Evolutionary conservation across 108 stramenopile genomes (phyloP), one percentile per base, ranked within the genome.

Genomic region (Cyclotella sp.): DNA sequence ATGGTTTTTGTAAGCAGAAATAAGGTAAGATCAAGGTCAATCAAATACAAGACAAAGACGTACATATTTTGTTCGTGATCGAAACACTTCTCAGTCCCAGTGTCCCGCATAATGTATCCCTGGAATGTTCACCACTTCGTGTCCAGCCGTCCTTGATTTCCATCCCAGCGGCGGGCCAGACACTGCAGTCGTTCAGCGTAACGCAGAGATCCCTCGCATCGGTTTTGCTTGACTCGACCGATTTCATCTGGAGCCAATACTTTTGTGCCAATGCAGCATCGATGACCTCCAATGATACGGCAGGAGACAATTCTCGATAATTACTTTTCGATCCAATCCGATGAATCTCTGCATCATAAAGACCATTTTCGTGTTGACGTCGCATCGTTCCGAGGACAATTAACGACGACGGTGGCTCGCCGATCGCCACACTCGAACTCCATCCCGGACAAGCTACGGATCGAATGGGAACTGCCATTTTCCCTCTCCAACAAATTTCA

Each of bases 161-260:
- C 70, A 63, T 82, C 51, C 81, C 81, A 49, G 81, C 64, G 34
- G 63, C 45, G 8, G 81, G 74, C 81, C 81, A 82, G 39, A 82
- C 74, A 49, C 70, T 68, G 64, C 68, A 82, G 49, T 82, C 81
- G 22, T 42, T 30, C 21, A 51, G 43, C 47, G 70, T 28, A 15
- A 1, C 6, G 8, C 24, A 39, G 19, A 10, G 18, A 34, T 10
- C 43, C 51, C 6, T 54, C 13, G 40, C 16, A 43, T 22, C 44
- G 4, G 49, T 39, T 60, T 16, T 18, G 18, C 14, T 1, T 40
- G 42, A 69, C 9, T 43, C 57, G 29, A 11, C 28, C 16, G 27
- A 6, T 42, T 57, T 62, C 27, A 67, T 59, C 15, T 53, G 28
- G 8, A 29, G 22, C 80, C 81, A 82, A 18, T 57, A 11, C 8